These are phyloP conservation scores for Ascoidea rubescens DNA, from an alignment of 805 yeast genomes.

Conservation along the genomic window DNA sequence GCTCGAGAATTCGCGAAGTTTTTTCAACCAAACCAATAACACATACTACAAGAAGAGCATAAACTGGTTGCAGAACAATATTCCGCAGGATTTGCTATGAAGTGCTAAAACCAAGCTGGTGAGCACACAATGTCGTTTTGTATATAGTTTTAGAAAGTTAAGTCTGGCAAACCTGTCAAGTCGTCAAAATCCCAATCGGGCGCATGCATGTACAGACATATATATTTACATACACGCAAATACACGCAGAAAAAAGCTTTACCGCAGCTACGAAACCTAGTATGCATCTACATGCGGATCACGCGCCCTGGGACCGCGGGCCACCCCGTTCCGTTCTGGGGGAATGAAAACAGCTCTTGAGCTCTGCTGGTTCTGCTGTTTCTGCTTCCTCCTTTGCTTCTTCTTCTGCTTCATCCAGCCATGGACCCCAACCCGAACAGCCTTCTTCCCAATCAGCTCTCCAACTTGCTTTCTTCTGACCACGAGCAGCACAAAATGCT, in stretches of 20 bases:
- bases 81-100: constrained; percentile 2
- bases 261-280: neutral
- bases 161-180: neutral
- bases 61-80: constrained; percentile 4
- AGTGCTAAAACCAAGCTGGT: neutral
- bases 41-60: constrained; percentile 2
- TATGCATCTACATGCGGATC: neutral
- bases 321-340: too few relatives aligned
- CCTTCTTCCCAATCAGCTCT: neutral
- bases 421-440: too few relatives aligned
- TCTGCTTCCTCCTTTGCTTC: neutral
- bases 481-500: neutral
- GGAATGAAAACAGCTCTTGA: too few relatives aligned
- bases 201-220: neutral
- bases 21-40: neutral
- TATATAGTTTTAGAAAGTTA: neutral
- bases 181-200: neutral
- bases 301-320: too few relatives aligned
- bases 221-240: neutral
- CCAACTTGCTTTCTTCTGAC: neutral
- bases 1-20: constrained; percentile 2
- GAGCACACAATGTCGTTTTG: neutral
- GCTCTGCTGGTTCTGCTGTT: neutral
- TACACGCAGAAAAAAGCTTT: neutral
- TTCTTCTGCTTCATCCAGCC: neutral